Base-by-base conservation (phyloP, 106 monocot species). In the Acorus gramineus region DNA sequence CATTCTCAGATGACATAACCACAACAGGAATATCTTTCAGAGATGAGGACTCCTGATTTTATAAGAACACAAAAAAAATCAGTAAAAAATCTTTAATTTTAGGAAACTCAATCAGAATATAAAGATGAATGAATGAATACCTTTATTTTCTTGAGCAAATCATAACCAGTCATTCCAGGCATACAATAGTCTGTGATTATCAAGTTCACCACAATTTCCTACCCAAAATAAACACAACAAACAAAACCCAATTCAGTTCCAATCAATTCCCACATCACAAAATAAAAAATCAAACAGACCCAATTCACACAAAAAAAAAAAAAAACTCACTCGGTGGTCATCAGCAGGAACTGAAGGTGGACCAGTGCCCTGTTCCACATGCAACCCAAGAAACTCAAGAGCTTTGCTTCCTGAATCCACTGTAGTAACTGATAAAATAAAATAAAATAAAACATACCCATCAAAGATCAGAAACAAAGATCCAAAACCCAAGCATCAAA, bases 131-230 rank as follows among this genome's bases (percentile, higher is more conserved):
- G 56, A 44, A 28, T 5, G 4, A 2, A 8, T 63, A 84, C 94
- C 89, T 94, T 94, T 51, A 94, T 84, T 55, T 67, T 89, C 75
- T 94, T 94, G 8, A 94, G 68, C 49, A 94, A 78, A 71, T 94
- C 94, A 73, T 86, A 94, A 10, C 94, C 94, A 61, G 78, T 94
- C 94, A 94, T 90, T 8, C 84, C 94, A 66, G 93, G 93, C 93
- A 93, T 90, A 65, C 90, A 90, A 67, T 90, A 90, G 56, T 90
- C 90, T 28, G 90, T 90, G 28, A 90, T 90, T 4, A 93, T 74
- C 73, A 93, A 62, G 66, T 80, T 93, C 62, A 93, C 87, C 65
- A 76, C 82, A 58, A 89, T 75, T 57, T 82, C 89, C 89, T 89
- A 4, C 10, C 50, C 0, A 60, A 46, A 57, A 11, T 42, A 57